Evolutionary conservation across 805 yeast genomes (phyloP).

Genomic region (Myxozyma melibiosi): DNA sequence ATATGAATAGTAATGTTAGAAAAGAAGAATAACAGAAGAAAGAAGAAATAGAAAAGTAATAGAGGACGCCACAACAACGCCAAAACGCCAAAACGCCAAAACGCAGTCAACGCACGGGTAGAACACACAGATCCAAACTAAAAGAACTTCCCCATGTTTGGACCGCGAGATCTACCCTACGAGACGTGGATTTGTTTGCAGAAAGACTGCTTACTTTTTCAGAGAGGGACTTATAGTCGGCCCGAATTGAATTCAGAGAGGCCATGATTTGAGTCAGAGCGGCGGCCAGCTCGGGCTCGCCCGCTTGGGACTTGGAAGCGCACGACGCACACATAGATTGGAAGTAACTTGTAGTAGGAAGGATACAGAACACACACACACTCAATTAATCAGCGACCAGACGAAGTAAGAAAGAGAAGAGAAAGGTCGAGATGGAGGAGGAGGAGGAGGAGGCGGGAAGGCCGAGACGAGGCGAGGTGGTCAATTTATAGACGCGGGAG

Average conservation of each 20-base stretch:
- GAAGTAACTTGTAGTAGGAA: background rate
- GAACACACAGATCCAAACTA: constrained; percentile 16
- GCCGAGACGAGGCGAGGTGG: background rate
- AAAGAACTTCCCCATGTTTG: constrained; percentile 8
- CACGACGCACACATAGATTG: background rate
- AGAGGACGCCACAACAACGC: constrained; percentile 7
- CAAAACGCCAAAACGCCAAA: background rate
- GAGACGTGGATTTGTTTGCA: background rate
- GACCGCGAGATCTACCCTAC: constrained; percentile 6
- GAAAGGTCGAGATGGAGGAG: background rate
- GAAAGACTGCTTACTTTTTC: constrained; percentile 24
- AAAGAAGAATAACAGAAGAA: background rate
- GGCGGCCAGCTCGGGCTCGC: constrained; percentile 14
- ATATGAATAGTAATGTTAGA: too few relatives aligned
- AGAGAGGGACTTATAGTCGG: constrained; percentile 28
- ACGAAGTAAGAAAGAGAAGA: background rate
- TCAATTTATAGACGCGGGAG: constrained; percentile 10
- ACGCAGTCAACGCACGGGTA: constrained; percentile 13
- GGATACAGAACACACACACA: background rate
- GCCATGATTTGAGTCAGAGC: constrained; percentile 25
- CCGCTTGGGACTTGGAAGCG: background rate
- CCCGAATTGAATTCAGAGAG: constrained; percentile 23
- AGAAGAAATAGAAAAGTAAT: background rate
- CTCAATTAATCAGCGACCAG: background rate
- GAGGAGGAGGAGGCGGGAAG: constrained; percentile 4